Conservation (phyloP, 2,329 filamentous ascomycete genomes). For the Colletotrichum musicola region DNA sequence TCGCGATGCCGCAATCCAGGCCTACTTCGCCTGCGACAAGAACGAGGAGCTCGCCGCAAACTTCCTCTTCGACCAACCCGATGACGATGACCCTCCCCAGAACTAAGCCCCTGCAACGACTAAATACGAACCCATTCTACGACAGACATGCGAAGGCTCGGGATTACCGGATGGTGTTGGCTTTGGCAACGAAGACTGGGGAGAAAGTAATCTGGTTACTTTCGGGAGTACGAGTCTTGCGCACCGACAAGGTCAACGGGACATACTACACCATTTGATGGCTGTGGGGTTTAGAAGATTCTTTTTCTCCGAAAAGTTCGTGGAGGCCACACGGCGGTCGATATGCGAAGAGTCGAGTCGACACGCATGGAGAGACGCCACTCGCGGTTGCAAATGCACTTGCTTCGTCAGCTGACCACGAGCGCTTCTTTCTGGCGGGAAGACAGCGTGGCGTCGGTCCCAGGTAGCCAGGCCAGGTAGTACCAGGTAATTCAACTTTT, state of each 20-base stretch:
- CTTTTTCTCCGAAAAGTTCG: slow-evolving; percentile 16
- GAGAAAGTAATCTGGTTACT: slow-evolving; percentile 13
- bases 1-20: slow-evolving; percentile 93
- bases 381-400: slow-evolving; percentile 23
- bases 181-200: slow-evolving; percentile 22
- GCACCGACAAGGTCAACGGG: neutral
- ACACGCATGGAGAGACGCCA: slow-evolving; percentile 17
- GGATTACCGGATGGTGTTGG: slow-evolving; percentile 34
- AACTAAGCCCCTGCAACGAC: slow-evolving; percentile 51
- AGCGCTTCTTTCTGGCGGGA: slow-evolving; percentile 22
- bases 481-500: slow-evolving; percentile 36
- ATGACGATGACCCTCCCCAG: slow-evolving; percentile 76
- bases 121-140: slow-evolving; percentile 34
- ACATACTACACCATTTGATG: slow-evolving; percentile 2
- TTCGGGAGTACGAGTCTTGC: slow-evolving; percentile 7
- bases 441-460: slow-evolving; percentile 33
- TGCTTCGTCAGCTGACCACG: slow-evolving; percentile 25
- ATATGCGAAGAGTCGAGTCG: slow-evolving; percentile 18
- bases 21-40: slow-evolving; percentile 99
- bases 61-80: slow-evolving; percentile 97
- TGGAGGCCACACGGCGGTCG: slow-evolving; percentile 16
- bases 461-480: slow-evolving; percentile 36
- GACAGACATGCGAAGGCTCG: slow-evolving; percentile 37
- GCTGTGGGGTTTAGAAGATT: slow-evolving; percentile 16
- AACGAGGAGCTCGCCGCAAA: slow-evolving; percentile 99